These are phyloP conservation scores for Lactarius indigo DNA, from an alignment of 768 basidiomycete species.

Conservation along the genomic window DNA sequence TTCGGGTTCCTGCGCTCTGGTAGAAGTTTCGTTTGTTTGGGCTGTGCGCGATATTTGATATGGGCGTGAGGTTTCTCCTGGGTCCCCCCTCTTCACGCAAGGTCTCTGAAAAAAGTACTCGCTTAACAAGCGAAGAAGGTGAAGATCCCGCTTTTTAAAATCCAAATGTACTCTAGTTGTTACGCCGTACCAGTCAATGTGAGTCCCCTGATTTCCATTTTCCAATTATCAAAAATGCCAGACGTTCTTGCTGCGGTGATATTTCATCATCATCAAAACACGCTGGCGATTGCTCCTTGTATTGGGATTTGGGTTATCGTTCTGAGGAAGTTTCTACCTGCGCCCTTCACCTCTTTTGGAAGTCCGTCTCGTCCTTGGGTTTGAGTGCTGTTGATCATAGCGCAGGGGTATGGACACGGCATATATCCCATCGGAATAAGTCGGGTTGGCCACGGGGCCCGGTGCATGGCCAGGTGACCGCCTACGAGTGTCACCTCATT, in stretches of 20 bases:
- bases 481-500: neutral
- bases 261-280: neutral
- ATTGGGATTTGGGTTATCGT: neutral
- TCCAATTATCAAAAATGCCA: neutral
- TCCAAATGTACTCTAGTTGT: neutral
- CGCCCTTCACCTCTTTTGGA: neutral
- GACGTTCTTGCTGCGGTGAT: neutral
- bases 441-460: neutral
- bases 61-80: neutral
- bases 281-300: neutral
- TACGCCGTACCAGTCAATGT: neutral
- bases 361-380: too few species aligned
- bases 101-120: neutral
- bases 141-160: neutral
- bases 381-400: neutral
- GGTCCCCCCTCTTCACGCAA: neutral
- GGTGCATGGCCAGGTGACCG: neutral
- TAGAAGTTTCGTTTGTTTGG: neutral
- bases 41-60: neutral
- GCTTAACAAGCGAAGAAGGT: neutral
- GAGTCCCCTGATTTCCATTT: neutral
- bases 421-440: neutral
- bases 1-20: conserved; percentile 1
- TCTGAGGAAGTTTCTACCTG: neutral
- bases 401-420: neutral